Conservation (phyloP, 805 yeast genomes). For the Metschnikowia koreensis region DNA sequence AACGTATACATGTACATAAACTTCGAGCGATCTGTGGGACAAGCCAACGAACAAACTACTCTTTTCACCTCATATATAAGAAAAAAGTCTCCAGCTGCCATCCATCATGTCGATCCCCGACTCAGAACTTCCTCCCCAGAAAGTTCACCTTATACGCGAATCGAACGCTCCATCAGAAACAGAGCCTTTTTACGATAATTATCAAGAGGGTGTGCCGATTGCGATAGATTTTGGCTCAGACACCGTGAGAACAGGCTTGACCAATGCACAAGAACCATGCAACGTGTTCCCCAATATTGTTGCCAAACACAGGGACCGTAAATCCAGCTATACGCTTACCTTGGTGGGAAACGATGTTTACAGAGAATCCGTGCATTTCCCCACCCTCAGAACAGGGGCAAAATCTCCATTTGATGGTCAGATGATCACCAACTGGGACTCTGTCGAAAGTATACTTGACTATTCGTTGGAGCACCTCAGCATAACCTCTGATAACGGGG, state of each 20-base stretch:
- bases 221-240: slow-evolving; percentile 85
- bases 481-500: slow-evolving; percentile 46
- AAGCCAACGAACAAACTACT: neutral
- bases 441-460: slow-evolving; percentile 77
- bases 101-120: slow-evolving; percentile 1
- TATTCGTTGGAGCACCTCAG: slow-evolving; percentile 80
- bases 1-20: neutral
- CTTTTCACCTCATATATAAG: neutral
- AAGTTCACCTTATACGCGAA: slow-evolving; percentile 43
- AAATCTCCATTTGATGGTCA: slow-evolving; percentile 86
- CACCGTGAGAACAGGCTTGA: slow-evolving; percentile 57
- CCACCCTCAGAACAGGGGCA: slow-evolving; percentile 62
- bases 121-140: slow-evolving; percentile 39
- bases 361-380: slow-evolving; percentile 46
- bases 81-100: neutral
- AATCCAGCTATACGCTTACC: slow-evolving; percentile 56
- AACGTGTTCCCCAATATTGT: slow-evolving; percentile 65
- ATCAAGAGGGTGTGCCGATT: slow-evolving; percentile 63
- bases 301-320: slow-evolving; percentile 78
- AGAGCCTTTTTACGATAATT: slow-evolving; percentile 49
- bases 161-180: slow-evolving; percentile 32
- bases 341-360: slow-evolving; percentile 81
- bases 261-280: slow-evolving; percentile 47
- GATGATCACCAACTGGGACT: slow-evolving; percentile 89
- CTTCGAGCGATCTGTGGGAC: neutral